phyloP scores from a whole-genome alignment of 495 filamentous ascomycete species.

The Podospora anserina region DNA sequence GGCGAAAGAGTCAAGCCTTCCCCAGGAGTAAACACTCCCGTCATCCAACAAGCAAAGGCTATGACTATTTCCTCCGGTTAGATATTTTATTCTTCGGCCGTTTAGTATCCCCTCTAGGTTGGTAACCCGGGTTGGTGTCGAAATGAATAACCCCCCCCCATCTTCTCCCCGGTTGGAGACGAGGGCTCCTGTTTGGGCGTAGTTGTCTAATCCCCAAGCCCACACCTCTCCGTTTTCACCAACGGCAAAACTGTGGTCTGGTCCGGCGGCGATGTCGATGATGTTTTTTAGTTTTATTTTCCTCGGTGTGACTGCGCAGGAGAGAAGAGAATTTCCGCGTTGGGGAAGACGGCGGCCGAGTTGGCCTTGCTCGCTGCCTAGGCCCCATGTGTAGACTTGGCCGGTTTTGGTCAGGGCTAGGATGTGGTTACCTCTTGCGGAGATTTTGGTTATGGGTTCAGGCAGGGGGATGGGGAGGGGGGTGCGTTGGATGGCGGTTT shows the following conservation, averaged over 20 bases:
- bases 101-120: background rate
- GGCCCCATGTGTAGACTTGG: constrained; percentile 3
- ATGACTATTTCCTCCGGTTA: background rate
- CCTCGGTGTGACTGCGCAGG: background rate
- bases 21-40: background rate
- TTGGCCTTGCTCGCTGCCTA: constrained; percentile 4
- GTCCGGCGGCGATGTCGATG: background rate
- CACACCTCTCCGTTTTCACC: background rate
- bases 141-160: background rate
- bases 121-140: background rate
- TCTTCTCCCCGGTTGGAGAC: background rate
- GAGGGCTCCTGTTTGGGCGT: background rate
- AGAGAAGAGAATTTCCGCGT: background rate
- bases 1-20: background rate
- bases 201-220: constrained; percentile 5
- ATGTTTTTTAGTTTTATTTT: background rate
- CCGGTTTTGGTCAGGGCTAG: background rate
- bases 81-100: background rate
- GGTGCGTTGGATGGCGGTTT: background rate
- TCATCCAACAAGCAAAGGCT: background rate
- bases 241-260: constrained; percentile 5
- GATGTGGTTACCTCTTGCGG: background rate
- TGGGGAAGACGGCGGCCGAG: background rate
- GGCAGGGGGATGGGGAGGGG: background rate
- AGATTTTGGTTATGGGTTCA: background rate